A percentile compares a stretch with the other conserved stretches of the same genome.
These are phyloP conservation scores for Exophiala aquamarina DNA, from an alignment of 2,329 filamentous ascomycete species.

Conservation along the genomic window DNA sequence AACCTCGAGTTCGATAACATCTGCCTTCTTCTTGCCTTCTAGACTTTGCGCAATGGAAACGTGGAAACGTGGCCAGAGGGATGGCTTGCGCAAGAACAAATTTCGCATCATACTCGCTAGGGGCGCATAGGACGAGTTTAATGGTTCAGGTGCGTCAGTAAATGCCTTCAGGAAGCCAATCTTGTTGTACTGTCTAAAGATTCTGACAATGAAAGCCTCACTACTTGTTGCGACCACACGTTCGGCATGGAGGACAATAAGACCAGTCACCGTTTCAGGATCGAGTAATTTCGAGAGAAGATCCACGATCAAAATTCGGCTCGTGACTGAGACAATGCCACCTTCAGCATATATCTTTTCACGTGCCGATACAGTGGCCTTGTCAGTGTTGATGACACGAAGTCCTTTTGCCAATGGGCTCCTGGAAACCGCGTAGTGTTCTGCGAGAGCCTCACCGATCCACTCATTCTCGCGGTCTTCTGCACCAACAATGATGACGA, in stretches of 20 bases:
- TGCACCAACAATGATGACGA: slow-evolving; percentile 85
- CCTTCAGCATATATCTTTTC: slow-evolving; percentile 90
- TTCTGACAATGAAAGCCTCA: slow-evolving; percentile 91
- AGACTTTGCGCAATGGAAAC: slow-evolving; percentile 84
- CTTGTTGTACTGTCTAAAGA: slow-evolving; percentile 94
- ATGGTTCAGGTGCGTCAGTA: slow-evolving; percentile 88
- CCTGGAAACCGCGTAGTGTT: slow-evolving; percentile 89
- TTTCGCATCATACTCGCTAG: slow-evolving; percentile 89
- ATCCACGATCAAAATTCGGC: slow-evolving; percentile 91
- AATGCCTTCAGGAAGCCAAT: slow-evolving; percentile 92
- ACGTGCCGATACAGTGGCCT: slow-evolving; percentile 79
- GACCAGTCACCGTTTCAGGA: slow-evolving; percentile 79
- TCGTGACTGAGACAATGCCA: slow-evolving; percentile 94
- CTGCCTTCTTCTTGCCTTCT: slow-evolving; percentile 87
- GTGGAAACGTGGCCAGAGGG: slow-evolving; percentile 92
- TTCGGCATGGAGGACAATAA: slow-evolving; percentile 87
- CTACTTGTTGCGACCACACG: slow-evolving; percentile 77
- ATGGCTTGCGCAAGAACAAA: slow-evolving; percentile 82
- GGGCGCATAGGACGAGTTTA: slow-evolving; percentile 83
- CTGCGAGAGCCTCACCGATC: slow-evolving; percentile 93
- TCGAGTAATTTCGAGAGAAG: slow-evolving; percentile 78
- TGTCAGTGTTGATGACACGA: slow-evolving; percentile 90
- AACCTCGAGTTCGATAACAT: slow-evolving; percentile 95
- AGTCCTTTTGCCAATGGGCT: slow-evolving; percentile 79
- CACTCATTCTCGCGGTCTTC: slow-evolving; percentile 93